Conservation (phyloP, 2,329 filamentous ascomycete genomes). For the Alternaria hordeiaustralica region DNA sequence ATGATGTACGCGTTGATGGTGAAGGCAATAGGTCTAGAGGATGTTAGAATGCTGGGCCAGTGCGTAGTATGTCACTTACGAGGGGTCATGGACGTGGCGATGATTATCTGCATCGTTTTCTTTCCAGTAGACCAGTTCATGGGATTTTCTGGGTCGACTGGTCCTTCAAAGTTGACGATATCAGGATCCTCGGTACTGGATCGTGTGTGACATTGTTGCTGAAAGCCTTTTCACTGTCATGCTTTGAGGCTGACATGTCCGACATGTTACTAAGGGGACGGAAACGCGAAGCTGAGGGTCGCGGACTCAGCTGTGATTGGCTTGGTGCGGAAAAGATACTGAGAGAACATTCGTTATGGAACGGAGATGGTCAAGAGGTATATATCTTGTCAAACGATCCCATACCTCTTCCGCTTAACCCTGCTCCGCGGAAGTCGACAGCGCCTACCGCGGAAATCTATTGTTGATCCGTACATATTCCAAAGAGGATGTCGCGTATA, state of each 20-base stretch:
- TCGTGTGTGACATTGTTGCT: background rate
- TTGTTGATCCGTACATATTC: background rate
- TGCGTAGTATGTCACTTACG: too few relatives aligned
- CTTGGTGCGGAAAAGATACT: background rate
- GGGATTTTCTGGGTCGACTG: too few relatives aligned
- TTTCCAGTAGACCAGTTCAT: too few relatives aligned
- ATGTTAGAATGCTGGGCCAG: too few relatives aligned
- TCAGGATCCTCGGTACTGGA: conserved; percentile 47
- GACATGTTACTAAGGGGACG: background rate
- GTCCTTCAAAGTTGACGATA: too few relatives aligned
- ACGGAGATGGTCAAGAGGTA: background rate
- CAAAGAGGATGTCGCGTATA: background rate
- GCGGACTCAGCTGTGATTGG: background rate
- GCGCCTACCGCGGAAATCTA: background rate
- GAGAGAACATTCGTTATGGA: background rate
- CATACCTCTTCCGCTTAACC: background rate
- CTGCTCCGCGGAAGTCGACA: background rate
- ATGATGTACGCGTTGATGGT: conserved; percentile 17
- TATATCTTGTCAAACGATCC: background rate
- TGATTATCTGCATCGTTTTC: too few relatives aligned
- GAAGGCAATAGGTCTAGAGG: too few relatives aligned
- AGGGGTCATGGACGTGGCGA: too few relatives aligned
- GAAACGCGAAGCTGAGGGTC: background rate
- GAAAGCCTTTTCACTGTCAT: background rate
- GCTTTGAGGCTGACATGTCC: background rate